These are phyloP conservation scores for Pseudomonodictys pantanalensis DNA, from an alignment of 495 filamentous ascomycete species.

Conservation along the genomic window DNA sequence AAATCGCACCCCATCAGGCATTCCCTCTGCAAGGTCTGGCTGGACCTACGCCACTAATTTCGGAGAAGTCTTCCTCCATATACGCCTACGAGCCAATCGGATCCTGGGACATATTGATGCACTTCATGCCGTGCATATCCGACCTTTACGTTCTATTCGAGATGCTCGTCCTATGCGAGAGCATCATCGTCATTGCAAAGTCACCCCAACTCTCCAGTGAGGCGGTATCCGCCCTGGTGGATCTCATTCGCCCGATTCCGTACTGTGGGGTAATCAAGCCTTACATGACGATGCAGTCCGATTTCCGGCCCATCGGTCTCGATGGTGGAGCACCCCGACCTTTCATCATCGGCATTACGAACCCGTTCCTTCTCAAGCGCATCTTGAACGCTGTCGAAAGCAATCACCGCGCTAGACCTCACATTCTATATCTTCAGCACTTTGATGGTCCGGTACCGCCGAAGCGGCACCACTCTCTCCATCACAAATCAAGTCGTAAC, in stretches of 20 bases:
- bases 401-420: slow-evolving; percentile 21
- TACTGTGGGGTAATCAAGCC: slow-evolving; percentile 37
- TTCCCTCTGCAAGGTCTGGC: slow-evolving; percentile 39
- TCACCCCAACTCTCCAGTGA: slow-evolving; percentile 38
- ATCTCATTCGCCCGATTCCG: slow-evolving; percentile 38
- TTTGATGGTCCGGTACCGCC: slow-evolving; percentile 26
- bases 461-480: slow-evolving; percentile 31
- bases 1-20: slow-evolving; percentile 37
- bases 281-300: slow-evolving; percentile 42
- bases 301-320: slow-evolving; percentile 33
- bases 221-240: slow-evolving; percentile 34
- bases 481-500: slow-evolving; percentile 22
- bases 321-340: slow-evolving; percentile 31
- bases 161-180: slow-evolving; percentile 38
- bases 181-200: slow-evolving; percentile 37
- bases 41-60: slow-evolving; percentile 16
- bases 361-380: slow-evolving; percentile 38
- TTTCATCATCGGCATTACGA: slow-evolving; percentile 39
- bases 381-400: slow-evolving; percentile 21
- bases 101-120: slow-evolving; percentile 35
- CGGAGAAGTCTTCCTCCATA: slow-evolving; percentile 22
- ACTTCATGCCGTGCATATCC: slow-evolving; percentile 34
- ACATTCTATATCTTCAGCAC: slow-evolving; percentile 34
- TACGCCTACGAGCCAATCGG: slow-evolving; percentile 38
- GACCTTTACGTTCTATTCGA: slow-evolving; percentile 39